phyloP scores from a whole-genome alignment of 2,329 filamentous ascomycete species.

The Xylogone sp. region DNA sequence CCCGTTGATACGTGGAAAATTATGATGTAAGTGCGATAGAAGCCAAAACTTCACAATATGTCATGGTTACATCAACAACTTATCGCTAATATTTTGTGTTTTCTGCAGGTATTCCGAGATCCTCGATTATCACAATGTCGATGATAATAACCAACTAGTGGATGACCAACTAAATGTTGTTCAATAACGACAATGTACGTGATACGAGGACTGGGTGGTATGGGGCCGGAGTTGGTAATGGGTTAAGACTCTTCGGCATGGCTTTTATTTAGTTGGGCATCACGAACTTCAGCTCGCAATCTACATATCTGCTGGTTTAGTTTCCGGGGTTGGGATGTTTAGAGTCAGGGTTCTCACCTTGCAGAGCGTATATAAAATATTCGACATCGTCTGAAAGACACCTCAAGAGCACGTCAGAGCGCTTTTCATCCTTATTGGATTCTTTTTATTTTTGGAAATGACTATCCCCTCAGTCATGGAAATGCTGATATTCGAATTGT shows the following conservation, averaged over 20 bases:
- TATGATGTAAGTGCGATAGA: constrained; percentile 84
- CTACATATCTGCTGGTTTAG: neutral
- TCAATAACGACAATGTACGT: constrained; percentile 3
- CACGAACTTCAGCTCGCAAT: neutral
- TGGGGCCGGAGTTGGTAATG: neutral
- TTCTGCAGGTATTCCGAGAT: constrained; percentile 90
- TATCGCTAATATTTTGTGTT: too few species aligned
- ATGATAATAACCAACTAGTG: constrained; percentile 32
- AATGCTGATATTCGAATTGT: too few species aligned
- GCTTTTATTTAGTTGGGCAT: neutral
- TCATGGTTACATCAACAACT: too few species aligned
- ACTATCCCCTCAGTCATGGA: too few species aligned
- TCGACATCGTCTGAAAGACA: too few species aligned
- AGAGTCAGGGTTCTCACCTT: neutral
- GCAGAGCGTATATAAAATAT: too few species aligned
- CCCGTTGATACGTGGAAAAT: constrained; percentile 99
- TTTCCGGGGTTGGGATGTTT: neutral
- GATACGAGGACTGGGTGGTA: neutral
- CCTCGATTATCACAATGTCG: constrained; percentile 95
- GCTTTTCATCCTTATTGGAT: too few species aligned
- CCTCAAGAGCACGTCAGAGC: too few species aligned
- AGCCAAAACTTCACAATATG: neutral
- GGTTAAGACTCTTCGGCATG: neutral
- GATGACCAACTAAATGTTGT: constrained; percentile 17
- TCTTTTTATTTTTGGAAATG: too few species aligned